phyloP scores from a whole-genome alignment of 179 eudicot species.

The Beta macrorhiza region DNA sequence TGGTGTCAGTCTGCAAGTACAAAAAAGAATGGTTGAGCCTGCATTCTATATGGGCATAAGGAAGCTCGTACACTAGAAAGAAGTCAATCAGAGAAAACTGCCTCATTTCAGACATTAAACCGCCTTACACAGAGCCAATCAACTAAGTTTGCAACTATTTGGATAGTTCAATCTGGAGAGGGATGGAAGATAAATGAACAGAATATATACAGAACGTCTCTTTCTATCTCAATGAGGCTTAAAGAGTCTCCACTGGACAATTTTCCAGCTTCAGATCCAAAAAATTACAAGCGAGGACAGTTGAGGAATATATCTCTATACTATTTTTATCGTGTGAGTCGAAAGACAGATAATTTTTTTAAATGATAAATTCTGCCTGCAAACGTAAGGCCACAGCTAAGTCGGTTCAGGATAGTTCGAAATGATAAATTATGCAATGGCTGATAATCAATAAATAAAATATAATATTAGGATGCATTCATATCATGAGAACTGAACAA shows the following conservation, averaged over 20 bases:
- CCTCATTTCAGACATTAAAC: neutral
- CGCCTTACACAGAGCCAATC: neutral
- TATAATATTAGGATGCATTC: neutral
- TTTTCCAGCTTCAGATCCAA: neutral
- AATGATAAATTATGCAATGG: neutral
- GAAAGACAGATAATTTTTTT: neutral
- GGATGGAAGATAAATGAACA: neutral
- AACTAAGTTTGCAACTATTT: neutral
- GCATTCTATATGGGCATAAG: neutral
- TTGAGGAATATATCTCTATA: neutral
- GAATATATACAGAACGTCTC: neutral
- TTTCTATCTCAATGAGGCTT: neutral
- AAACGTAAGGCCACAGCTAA: neutral
- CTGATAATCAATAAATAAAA: neutral
- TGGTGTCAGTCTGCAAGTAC: slow-evolving; percentile 76
- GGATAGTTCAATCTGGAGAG: neutral
- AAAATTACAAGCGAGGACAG: neutral
- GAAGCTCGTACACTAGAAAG: neutral
- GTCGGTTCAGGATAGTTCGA: neutral
- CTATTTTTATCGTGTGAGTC: neutral
- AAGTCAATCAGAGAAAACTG: neutral
- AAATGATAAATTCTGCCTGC: neutral
- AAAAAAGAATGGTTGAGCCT: neutral
- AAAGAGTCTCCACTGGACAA: neutral
- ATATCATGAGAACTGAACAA: neutral